These are phyloP conservation scores for Chytriomyces confervae DNA, from an alignment of 192 early-diverging fungal genomes.

Conservation along the genomic window DNA sequence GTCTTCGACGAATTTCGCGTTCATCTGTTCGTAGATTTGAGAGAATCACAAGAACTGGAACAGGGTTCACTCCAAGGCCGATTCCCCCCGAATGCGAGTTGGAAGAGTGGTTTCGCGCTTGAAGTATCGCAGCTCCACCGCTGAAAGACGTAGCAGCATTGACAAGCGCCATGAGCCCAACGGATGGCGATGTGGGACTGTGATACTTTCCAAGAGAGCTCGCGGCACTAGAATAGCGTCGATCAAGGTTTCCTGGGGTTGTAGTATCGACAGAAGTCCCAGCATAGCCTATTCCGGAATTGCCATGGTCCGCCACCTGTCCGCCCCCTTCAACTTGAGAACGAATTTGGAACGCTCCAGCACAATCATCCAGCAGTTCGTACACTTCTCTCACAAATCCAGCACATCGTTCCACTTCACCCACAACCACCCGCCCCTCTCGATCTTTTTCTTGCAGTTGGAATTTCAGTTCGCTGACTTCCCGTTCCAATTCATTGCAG, in stretches of 20 bases:
- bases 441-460: constrained; percentile 22
- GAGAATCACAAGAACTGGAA: constrained; percentile 4
- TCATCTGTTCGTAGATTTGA: constrained; percentile 29
- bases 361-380: constrained; percentile 39
- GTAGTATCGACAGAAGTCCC: background rate
- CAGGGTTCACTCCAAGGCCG: background rate
- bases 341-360: constrained; percentile 21
- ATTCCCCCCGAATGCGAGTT: too few species aligned
- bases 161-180: constrained; percentile 27
- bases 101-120: background rate
- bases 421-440: constrained; percentile 27
- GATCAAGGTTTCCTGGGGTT: background rate
- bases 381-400: constrained; percentile 38
- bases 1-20: constrained; percentile 38
- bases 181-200: constrained; percentile 23
- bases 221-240: constrained; percentile 3
- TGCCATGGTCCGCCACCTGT: too few species aligned
- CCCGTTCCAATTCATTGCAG: constrained; percentile 25
- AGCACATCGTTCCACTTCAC: constrained; percentile 35
- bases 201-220: constrained; percentile 29
- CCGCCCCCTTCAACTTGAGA: too few species aligned
- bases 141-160: constrained; percentile 23
- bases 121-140: background rate
- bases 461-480: constrained; percentile 17
- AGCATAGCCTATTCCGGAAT: too few species aligned